Percentiles rank a stretch among this genome's conserved stretches.
phyloP scores from a whole-genome alignment of 495 filamentous ascomycete species.

The Aspergillus ostianus region DNA sequence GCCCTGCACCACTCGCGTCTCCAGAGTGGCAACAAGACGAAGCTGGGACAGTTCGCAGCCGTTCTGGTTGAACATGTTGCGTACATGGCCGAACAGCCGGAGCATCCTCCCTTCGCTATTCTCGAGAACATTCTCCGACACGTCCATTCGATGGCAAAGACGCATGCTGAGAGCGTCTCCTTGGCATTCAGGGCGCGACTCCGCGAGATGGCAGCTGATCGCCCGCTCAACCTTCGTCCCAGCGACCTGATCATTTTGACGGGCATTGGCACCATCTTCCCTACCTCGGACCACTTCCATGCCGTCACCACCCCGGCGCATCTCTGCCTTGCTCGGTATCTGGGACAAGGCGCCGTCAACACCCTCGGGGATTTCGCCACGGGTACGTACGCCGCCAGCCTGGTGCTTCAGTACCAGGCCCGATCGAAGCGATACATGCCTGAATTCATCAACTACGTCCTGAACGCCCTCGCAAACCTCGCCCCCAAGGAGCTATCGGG shows the following conservation, averaged over 20 bases:
- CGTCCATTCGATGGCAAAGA: constrained; percentile 83
- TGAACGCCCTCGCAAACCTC: constrained; percentile 72
- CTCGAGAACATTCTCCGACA: constrained; percentile 72
- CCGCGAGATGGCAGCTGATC: constrained; percentile 57
- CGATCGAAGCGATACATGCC: constrained; percentile 83
- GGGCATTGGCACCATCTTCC: constrained; percentile 80
- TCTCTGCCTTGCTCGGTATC: constrained; percentile 72
- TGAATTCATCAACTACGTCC: constrained; percentile 76
- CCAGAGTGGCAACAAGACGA: constrained; percentile 75
- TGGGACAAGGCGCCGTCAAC: constrained; percentile 72
- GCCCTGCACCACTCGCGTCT: constrained; percentile 88
- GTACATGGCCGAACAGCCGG: constrained; percentile 56
- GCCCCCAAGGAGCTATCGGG: constrained; percentile 49
- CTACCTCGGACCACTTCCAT: constrained; percentile 95
- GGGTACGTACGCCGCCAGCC: constrained; percentile 74
- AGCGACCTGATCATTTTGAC: constrained; percentile 81
- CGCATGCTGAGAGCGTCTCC: constrained; percentile 71
- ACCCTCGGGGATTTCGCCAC: constrained; percentile 61
- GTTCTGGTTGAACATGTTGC: constrained; percentile 77
- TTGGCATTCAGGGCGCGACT: constrained; percentile 74
- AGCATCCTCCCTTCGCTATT: constrained; percentile 54
- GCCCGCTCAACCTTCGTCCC: constrained; percentile 58
- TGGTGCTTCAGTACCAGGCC: constrained; percentile 76
- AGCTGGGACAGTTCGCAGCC: constrained; percentile 69
- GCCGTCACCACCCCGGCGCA: constrained; percentile 87